Conservation (phyloP, 805 yeast species). For the Metschnikowia henanensis region DNA sequence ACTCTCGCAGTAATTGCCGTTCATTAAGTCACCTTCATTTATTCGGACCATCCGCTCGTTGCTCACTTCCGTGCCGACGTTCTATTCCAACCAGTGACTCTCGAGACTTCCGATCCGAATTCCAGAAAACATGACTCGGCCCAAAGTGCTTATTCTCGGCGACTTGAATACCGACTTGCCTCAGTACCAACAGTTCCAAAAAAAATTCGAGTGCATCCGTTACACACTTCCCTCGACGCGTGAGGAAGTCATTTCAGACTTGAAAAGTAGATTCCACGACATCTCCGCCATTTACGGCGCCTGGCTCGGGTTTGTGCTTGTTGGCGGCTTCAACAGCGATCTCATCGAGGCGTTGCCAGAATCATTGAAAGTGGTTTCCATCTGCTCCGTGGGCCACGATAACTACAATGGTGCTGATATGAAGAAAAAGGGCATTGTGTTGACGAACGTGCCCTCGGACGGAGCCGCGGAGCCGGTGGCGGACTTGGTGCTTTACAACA, state of each 20-base stretch:
- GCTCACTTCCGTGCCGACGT: background rate
- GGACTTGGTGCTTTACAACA: conserved; percentile 61
- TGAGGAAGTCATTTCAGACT: conserved; percentile 42
- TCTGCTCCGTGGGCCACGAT: conserved; percentile 61
- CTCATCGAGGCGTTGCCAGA: conserved; percentile 46
- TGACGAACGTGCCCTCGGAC: conserved; percentile 58
- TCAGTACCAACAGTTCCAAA: conserved; percentile 44
- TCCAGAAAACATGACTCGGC: conserved; percentile 16
- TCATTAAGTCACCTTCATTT: too few species aligned
- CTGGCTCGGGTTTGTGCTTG: conserved; percentile 51
- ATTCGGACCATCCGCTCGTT: too few species aligned
- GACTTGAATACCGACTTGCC: conserved; percentile 48
- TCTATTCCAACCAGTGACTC: background rate
- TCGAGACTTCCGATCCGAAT: too few species aligned
- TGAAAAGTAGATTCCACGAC: conserved; percentile 40
- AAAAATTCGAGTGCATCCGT: conserved; percentile 36
- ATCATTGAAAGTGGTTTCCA: conserved; percentile 46
- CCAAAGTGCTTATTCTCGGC: conserved; percentile 48
- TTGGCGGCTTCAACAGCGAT: conserved; percentile 51
- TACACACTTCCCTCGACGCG: conserved; percentile 41
- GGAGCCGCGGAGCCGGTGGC: conserved; percentile 72
- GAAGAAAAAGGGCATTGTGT: conserved; percentile 42
- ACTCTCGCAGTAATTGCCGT: too few species aligned
- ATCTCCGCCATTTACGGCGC: conserved; percentile 58
- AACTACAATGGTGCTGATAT: conserved; percentile 46